Percentiles rank a stretch among this genome's conserved stretches.
These are phyloP conservation scores for Trichoderma reesei DNA, from an alignment of 495 filamentous ascomycete genomes.

Conservation along the genomic window DNA sequence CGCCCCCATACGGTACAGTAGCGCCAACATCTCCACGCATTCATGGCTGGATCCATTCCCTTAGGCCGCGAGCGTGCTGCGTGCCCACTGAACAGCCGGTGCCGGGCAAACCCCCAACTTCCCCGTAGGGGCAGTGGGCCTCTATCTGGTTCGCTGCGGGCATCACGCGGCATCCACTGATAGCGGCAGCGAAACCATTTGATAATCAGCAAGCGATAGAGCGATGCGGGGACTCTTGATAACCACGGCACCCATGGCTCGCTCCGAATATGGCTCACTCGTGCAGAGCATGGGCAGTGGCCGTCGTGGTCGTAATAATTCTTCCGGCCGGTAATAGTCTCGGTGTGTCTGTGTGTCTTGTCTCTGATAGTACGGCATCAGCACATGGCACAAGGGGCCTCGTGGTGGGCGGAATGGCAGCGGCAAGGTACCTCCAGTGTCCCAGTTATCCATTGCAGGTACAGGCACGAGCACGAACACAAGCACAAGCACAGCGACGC, in stretches of 20 bases:
- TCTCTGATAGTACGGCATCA: no score
- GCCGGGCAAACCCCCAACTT: background rate
- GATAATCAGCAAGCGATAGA: background rate
- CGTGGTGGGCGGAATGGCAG: no score
- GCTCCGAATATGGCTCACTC: background rate
- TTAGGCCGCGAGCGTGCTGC: background rate
- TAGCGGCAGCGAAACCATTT: slow-evolving; percentile 6
- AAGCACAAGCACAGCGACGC: background rate
- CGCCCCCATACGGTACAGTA: no score
- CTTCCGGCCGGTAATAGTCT: no score
- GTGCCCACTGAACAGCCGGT: background rate
- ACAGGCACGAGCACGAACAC: background rate
- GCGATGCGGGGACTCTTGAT: background rate
- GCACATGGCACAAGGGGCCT: no score
- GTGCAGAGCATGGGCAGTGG: background rate
- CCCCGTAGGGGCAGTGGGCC: slow-evolving; percentile 1
- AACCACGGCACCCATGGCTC: background rate
- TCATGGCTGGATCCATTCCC: background rate
- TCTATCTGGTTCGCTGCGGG: background rate
- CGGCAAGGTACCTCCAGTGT: no score
- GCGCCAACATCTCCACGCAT: background rate
- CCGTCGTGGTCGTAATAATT: no score
- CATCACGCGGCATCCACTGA: slow-evolving; percentile 5
- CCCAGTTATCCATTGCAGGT: no score
- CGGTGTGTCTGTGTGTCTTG: no score